Evolutionary conservation across 2,329 filamentous ascomycete genomes (phyloP).

Genomic region (Curvularia sp.): DNA sequence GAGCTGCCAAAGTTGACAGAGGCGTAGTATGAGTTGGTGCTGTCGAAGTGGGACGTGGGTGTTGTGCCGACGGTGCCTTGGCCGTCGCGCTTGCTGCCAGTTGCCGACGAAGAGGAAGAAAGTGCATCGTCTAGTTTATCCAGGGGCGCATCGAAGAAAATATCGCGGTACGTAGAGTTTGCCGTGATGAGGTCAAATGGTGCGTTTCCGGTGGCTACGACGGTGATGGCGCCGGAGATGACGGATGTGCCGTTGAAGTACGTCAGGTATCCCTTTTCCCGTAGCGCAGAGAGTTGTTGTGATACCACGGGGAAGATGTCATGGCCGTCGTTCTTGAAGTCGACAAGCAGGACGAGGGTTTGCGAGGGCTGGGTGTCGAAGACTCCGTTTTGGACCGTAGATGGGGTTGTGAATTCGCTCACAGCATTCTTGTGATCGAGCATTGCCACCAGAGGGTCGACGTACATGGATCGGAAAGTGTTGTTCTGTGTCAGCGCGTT

Average conservation of each 20-base stretch:
- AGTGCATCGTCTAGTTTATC: constrained; percentile 47
- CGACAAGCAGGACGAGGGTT: constrained; percentile 61
- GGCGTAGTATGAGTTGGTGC: constrained; percentile 71
- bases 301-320: constrained; percentile 49
- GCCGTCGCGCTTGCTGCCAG: constrained; percentile 30
- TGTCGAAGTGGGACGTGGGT: constrained; percentile 48
- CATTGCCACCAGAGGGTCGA: constrained; percentile 60
- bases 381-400: constrained; percentile 54
- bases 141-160: constrained; percentile 64
- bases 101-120: neutral
- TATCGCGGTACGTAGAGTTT: constrained; percentile 59
- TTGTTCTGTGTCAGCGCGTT: constrained; percentile 55
- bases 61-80: constrained; percentile 58
- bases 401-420: constrained; percentile 40
- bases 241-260: constrained; percentile 58
- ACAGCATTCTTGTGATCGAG: constrained; percentile 59
- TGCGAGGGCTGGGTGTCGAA: constrained; percentile 60
- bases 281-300: constrained; percentile 56
- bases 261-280: constrained; percentile 59
- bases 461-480: constrained; percentile 61
- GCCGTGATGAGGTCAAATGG: constrained; percentile 58
- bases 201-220: constrained; percentile 63
- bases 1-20: constrained; percentile 63
- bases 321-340: constrained; percentile 55
- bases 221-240: constrained; percentile 57